phyloP scores from a whole-genome alignment of 768 basidiomycete genomes.

The Gautieria morchelliformis region DNA sequence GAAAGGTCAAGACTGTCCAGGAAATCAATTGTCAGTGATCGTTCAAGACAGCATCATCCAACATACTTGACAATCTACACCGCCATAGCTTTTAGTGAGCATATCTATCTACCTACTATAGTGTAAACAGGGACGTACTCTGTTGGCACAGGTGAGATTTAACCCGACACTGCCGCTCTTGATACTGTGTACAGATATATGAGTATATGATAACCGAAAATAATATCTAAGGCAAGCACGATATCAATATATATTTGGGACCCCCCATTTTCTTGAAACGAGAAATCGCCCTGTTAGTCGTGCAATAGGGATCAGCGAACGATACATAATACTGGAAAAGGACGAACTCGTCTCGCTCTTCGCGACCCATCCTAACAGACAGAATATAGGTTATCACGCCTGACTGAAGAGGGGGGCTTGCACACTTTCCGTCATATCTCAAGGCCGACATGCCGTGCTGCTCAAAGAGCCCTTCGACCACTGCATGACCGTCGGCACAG shows the following conservation, averaged over 20 bases:
- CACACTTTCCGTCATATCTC: conserved; percentile 51
- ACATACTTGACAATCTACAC: conserved; percentile 20
- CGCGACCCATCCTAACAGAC: conserved; percentile 36
- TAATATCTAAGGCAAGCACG: conserved; percentile 25
- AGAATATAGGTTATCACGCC: not conserved
- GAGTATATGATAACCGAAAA: not conserved
- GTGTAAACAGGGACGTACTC: conserved; percentile 27
- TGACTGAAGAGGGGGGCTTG: not conserved
- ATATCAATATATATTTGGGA: conserved; percentile 57
- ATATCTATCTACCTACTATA: not conserved
- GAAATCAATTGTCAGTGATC: not conserved
- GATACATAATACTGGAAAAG: not conserved
- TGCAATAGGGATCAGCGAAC: not conserved
- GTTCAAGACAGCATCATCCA: not conserved
- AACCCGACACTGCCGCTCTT: conserved; percentile 63
- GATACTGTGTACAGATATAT: conserved; percentile 20
- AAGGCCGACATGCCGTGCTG: conserved; percentile 48
- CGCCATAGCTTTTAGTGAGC: not conserved
- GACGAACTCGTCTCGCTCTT: conserved; percentile 33
- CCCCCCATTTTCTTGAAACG: conserved; percentile 48
- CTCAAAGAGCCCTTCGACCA: conserved; percentile 45
- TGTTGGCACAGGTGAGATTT: conserved; percentile 60
- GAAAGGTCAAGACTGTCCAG: conserved; percentile 57
- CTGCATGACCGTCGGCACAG: not conserved
- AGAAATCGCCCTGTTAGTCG: conserved; percentile 23